A percentile compares a stretch with the other conserved stretches of the same genome.
phyloP scores from a whole-genome alignment of 2,329 filamentous ascomycete genomes.

The Sclerotinia sclerotiorum region DNA sequence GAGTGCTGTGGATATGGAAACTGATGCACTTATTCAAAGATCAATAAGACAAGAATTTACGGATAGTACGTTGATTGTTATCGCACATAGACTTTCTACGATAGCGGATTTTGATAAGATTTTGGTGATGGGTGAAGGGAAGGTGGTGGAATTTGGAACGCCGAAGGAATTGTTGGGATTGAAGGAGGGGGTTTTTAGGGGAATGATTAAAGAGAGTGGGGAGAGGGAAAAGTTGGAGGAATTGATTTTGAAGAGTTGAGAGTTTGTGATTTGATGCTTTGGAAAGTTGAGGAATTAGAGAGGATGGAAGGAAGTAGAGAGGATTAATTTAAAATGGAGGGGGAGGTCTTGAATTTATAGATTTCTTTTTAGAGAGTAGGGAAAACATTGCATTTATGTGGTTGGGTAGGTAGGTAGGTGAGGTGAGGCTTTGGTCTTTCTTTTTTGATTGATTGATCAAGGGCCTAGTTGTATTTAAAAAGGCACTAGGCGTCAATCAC shows the following conservation, averaged over 20 bases:
- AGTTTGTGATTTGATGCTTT: no score
- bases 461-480: no score
- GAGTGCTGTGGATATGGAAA: constrained; percentile 74
- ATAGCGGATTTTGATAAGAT: constrained; percentile 77
- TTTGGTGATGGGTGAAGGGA: constrained; percentile 67
- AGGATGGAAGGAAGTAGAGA: neutral
- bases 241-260: constrained; percentile 24
- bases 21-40: constrained; percentile 71
- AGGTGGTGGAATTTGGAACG: constrained; percentile 65
- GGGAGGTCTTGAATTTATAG: no score
- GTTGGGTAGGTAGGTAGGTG: no score
- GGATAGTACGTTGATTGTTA: constrained; percentile 68
- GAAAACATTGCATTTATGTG: no score
- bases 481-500: no score
- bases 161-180: constrained; percentile 61
- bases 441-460: no score
- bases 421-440: no score
- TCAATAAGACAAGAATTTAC: constrained; percentile 71
- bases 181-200: constrained; percentile 51
- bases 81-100: constrained; percentile 73
- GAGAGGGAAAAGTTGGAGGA: constrained; percentile 46
- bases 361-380: no score
- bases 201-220: constrained; percentile 63
- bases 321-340: no score
- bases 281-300: no score